These are phyloP conservation scores for Byssochlamys sp. DNA, from an alignment of 2,329 filamentous ascomycete genomes.

Conservation along the genomic window DNA sequence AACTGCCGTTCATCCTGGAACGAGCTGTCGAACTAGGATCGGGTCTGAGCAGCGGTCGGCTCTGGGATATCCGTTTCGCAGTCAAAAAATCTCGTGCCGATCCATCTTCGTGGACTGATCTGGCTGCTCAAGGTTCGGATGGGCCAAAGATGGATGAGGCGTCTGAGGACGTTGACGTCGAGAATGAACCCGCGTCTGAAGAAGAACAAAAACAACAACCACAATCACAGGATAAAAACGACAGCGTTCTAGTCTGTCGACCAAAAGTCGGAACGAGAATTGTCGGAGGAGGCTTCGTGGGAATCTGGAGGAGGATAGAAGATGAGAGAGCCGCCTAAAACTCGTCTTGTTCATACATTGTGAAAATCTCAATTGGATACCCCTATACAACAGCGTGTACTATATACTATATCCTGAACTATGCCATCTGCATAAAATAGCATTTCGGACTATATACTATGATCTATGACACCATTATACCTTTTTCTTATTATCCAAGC, in stretches of 20 bases:
- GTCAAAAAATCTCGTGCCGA: slow-evolving; percentile 28
- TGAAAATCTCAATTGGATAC: slow-evolving; percentile 2
- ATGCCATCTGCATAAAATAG: not conserved
- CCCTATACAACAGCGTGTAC: slow-evolving; percentile 1
- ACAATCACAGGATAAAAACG: slow-evolving; percentile 1
- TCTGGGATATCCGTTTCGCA: slow-evolving; percentile 39
- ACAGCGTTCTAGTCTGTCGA: slow-evolving; percentile 42
- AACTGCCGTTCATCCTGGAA: slow-evolving; percentile 44
- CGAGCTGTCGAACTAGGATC: slow-evolving; percentile 37
- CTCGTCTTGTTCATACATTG: slow-evolving; percentile 3
- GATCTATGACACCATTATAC: no score
- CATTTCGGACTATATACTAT: not conserved
- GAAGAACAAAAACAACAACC: slow-evolving; percentile 12
- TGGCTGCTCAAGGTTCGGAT: slow-evolving; percentile 8
- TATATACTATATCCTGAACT: not conserved
- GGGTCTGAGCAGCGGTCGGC: slow-evolving; percentile 37
- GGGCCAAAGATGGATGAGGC: slow-evolving; percentile 9
- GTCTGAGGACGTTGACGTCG: slow-evolving; percentile 1
- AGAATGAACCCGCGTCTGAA: slow-evolving; percentile 3
- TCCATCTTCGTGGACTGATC: slow-evolving; percentile 20
- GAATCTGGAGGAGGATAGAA: slow-evolving; percentile 38
- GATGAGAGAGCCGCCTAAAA: slow-evolving; percentile 8
- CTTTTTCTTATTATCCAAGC: not conserved
- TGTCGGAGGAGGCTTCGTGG: slow-evolving; percentile 44
- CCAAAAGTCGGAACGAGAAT: slow-evolving; percentile 42